phyloP scores from a whole-genome alignment of 2,329 filamentous ascomycete genomes.

The Fusarium albidum region DNA sequence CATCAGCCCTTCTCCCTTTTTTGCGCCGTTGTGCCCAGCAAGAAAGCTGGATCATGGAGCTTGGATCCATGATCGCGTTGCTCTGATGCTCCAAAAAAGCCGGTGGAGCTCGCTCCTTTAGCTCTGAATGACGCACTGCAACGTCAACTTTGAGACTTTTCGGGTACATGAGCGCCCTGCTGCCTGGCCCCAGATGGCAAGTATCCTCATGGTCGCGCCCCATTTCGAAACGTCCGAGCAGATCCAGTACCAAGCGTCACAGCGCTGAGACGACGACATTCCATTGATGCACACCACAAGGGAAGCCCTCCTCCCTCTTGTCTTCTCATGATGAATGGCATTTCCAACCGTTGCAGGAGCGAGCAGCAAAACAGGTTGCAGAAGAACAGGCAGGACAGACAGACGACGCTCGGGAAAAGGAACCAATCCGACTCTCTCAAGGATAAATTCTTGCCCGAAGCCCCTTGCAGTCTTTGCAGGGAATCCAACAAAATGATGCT shows the following conservation, averaged over 20 bases:
- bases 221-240: conserved; percentile 22
- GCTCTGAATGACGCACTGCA: conserved; percentile 32
- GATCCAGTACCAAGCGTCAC: conserved; percentile 25
- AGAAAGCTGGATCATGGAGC: conserved; percentile 29
- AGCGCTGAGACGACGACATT: conserved; percentile 32
- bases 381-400: neutral
- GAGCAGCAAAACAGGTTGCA: neutral
- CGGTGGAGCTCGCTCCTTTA: conserved; percentile 30
- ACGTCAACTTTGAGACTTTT: conserved; percentile 20
- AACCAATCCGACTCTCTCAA: neutral
- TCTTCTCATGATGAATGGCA: neutral
- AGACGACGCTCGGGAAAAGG: neutral
- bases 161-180: conserved; percentile 12
- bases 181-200: conserved; percentile 7
- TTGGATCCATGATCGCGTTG: conserved; percentile 28
- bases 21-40: neutral
- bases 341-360: no score
- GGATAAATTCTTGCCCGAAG: neutral
- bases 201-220: conserved; percentile 29
- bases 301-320: neutral
- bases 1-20: conserved; percentile 11
- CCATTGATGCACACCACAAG: neutral
- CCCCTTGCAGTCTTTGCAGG: conserved; percentile 21
- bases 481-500: conserved; percentile 35
- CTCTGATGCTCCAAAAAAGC: conserved; percentile 10